Evolutionary conservation across 2,329 filamentous ascomycete species (phyloP).

Genomic region (Pseudogymnoascus sp.): DNA sequence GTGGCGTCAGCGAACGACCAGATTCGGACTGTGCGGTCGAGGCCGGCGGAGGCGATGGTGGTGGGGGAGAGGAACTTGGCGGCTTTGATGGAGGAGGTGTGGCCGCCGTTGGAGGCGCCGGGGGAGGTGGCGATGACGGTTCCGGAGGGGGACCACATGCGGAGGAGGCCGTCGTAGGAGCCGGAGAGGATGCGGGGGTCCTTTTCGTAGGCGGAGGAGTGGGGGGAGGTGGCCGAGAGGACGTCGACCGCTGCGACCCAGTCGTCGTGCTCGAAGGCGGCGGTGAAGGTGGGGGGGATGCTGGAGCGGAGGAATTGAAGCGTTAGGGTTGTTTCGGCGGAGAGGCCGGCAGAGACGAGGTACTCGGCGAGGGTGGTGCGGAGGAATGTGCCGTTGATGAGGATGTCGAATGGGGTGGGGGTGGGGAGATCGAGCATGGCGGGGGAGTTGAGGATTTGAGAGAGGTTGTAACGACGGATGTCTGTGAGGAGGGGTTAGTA

Average conservation of each 20-base stretch:
- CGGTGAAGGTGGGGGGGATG: constrained; percentile 80
- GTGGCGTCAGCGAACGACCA: constrained; percentile 74
- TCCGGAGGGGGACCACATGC: constrained; percentile 88
- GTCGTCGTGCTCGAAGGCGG: constrained; percentile 94
- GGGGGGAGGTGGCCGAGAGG: constrained; percentile 59
- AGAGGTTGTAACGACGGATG: constrained; percentile 64
- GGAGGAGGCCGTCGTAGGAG: constrained; percentile 82
- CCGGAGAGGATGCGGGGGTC: constrained; percentile 70
- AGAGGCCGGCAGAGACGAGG: constrained; percentile 77
- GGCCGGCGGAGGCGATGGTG: constrained; percentile 73
- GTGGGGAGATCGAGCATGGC: constrained; percentile 60
- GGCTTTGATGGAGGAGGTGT: constrained; percentile 71
- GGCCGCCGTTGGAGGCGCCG: constrained; percentile 60
- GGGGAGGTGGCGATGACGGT: constrained; percentile 73
- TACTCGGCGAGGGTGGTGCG: constrained; percentile 87
- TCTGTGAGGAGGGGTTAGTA: constrained; percentile 37
- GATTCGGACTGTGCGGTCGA: constrained; percentile 79
- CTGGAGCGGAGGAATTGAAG: constrained; percentile 91
- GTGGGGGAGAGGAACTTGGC: constrained; percentile 74
- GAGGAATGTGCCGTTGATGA: constrained; percentile 89
- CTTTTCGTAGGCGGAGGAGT: constrained; percentile 45
- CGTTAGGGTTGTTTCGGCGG: constrained; percentile 76
- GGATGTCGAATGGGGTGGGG: constrained; percentile 83
- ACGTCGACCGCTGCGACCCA: constrained; percentile 90
- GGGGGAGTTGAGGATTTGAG: constrained; percentile 64